A percentile compares a stretch with the other conserved stretches of the same genome.
Evolutionary conservation across 1,284 basidiomycete genomes (phyloP).

Genomic region (Laetiporus sulphureus): DNA sequence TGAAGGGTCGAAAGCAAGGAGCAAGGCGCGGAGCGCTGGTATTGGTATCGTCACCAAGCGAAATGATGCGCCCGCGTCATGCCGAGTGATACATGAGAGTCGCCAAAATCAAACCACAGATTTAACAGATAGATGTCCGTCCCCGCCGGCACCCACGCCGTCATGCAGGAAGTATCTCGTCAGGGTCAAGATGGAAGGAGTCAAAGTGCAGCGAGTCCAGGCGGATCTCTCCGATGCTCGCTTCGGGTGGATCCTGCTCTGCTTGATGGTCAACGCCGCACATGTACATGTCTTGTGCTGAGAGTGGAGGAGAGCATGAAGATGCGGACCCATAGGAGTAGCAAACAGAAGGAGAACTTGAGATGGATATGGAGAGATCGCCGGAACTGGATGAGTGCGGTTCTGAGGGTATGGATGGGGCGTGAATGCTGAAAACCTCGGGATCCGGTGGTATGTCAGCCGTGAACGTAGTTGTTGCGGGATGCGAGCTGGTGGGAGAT

Average conservation of each 20-base stretch:
- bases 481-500: slow-evolving; percentile 3
- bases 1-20: no score
- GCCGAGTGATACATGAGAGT: no score
- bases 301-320: neutral
- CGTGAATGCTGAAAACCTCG: neutral
- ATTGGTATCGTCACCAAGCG: no score
- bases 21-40: no score
- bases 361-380: no score
- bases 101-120: no score
- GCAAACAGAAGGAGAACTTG: slow-evolving; percentile 3
- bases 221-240: no score
- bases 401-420: neutral
- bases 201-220: slow-evolving; percentile 69
- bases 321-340: neutral
- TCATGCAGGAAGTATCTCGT: slow-evolving; percentile 46
- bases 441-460: slow-evolving; percentile 5
- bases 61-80: no score
- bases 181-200: slow-evolving; percentile 54
- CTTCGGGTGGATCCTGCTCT: no score
- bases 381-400: neutral
- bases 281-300: neutral
- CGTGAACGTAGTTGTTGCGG: slow-evolving; percentile 1
- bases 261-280: slow-evolving; percentile 4
- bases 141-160: no score
- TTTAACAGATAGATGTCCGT: no score